Evolutionary conservation across 768 basidiomycete species (phyloP).

Genomic region (Macrolepiota albuminosa): DNA sequence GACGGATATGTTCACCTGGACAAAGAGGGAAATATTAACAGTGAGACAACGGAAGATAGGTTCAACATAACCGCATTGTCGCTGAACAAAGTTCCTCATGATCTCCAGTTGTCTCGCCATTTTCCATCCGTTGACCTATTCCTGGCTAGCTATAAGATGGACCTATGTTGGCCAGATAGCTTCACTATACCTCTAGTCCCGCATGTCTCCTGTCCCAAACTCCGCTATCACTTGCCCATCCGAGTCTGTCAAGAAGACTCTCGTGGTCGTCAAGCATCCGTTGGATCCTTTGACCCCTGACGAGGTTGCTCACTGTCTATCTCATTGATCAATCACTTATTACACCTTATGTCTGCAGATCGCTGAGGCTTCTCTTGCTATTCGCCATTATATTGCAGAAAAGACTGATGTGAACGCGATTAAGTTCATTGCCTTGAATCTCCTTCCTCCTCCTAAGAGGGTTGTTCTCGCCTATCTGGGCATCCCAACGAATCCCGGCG

Average conservation of each 20-base stretch:
- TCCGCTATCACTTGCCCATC: conserved; percentile 18
- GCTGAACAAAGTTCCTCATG: background rate
- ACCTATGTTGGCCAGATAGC: conserved; percentile 10
- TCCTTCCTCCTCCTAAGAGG: conserved; percentile 71
- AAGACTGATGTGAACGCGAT: conserved; percentile 61
- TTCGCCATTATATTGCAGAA: conserved; percentile 48
- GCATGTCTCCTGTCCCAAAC: conserved; percentile 15
- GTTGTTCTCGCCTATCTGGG: conserved; percentile 75
- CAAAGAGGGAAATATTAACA: background rate
- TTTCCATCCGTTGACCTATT: background rate
- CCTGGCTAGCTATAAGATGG: background rate
- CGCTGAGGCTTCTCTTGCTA: conserved; percentile 51
- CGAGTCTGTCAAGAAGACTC: conserved; percentile 11
- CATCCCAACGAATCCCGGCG: conserved; percentile 62
- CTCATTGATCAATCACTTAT: background rate
- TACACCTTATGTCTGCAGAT: conserved; percentile 42
- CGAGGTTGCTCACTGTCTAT: conserved; percentile 33
- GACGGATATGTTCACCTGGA: background rate
- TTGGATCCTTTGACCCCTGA: conserved; percentile 62
- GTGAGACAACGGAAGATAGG: background rate
- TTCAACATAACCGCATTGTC: background rate
- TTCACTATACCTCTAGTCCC: conserved; percentile 9
- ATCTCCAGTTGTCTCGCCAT: background rate
- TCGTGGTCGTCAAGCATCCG: conserved; percentile 41
- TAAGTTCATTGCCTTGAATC: conserved; percentile 64